Evolutionary conservation across 2,329 filamentous ascomycete species (phyloP).

Genomic region (Rosellinia necatrix): DNA sequence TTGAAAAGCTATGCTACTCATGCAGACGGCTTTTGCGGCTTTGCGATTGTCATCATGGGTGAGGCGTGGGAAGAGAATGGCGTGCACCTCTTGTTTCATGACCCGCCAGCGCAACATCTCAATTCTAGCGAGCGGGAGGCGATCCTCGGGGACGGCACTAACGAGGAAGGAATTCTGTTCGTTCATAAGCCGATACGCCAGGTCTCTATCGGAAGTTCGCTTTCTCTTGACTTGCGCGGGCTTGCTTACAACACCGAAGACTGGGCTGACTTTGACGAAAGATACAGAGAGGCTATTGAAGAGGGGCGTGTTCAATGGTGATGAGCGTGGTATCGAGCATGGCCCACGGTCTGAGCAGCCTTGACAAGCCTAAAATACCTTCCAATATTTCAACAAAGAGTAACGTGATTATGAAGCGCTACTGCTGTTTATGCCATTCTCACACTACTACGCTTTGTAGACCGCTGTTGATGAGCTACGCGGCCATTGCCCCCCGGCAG

Average conservation of each 20-base stretch:
- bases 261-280: neutral
- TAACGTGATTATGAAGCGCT: too few species aligned
- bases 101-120: neutral
- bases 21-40: neutral
- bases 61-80: neutral
- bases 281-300: neutral
- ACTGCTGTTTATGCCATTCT: too few species aligned
- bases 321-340: neutral
- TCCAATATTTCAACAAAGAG: neutral
- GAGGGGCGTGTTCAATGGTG: neutral
- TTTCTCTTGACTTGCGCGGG: neutral
- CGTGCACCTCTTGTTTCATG: neutral
- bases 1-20: neutral
- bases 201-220: too few species aligned
- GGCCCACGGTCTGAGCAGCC: too few species aligned
- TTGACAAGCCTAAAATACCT: neutral
- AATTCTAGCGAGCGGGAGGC: neutral
- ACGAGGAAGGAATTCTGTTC: neutral
- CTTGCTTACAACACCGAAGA: neutral
- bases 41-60: neutral
- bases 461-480: too few species aligned
- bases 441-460: too few species aligned
- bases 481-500: too few species aligned
- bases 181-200: neutral
- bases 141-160: neutral